Base-by-base conservation (phyloP, 805 yeast genomes). In the Starmerella stigmatis region DNA sequence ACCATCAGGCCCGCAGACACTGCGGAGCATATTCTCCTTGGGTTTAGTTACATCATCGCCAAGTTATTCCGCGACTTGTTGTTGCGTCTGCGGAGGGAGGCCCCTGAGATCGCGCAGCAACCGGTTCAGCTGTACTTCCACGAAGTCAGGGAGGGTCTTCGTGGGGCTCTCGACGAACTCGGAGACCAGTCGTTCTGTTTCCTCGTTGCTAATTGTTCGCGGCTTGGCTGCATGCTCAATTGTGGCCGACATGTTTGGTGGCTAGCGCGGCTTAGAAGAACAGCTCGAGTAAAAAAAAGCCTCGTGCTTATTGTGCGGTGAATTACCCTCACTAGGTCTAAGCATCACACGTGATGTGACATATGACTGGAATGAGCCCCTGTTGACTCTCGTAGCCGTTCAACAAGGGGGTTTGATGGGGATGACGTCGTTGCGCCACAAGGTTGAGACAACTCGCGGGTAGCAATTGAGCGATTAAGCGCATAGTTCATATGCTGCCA, bases 81-180 rank as follows among this genome's bases (percentile, higher is more conserved):
- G 6, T 13, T 28, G 46, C n/a, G 19, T 22, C 33, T 50, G 49
- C 2, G 94, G 94, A 9, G 94, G 89, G 47, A 84, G 70, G 1
- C 94, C 94, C 53, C 86, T 69, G 53, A 83, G 73, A 51, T 81
- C 85, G 64, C 94, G 73, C 59, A 80, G 89, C 32, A 82, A 67
- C 60, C 94, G 72, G 56, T 70, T 73, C 56, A 84, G 67, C 65
- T 83, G 94, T 47, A 82, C 69, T 49, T 68, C 55, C 16, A 73
- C 67, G 22, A 74, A 69, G 16, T 57, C 64, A 13, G 54, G 53
- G 11, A 56, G 66, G 47, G 71, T 68, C 34, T 60, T 52, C 3
- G 33, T 36, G 10, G 25, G 33, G 8, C 63, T 41, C n/a, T 64
- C 60, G 47, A 71, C 45, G 29, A 58, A 57, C 8, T 42, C 38